These are phyloP conservation scores for Lichenothelia convexa DNA, from an alignment of 495 filamentous ascomycete species.

Conservation along the genomic window DNA sequence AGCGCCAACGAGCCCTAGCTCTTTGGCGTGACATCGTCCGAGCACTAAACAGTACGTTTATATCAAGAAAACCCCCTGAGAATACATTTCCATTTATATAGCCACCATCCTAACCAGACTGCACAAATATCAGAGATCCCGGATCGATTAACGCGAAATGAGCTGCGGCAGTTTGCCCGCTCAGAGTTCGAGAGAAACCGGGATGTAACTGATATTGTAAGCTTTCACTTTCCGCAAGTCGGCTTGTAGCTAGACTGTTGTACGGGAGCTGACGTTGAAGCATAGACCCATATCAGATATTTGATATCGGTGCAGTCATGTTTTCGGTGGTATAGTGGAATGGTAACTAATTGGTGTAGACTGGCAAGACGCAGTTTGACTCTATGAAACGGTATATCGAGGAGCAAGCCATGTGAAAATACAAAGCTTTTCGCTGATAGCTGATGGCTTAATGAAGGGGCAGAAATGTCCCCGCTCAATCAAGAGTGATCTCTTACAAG, in stretches of 20 bases:
- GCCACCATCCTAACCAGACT: no score
- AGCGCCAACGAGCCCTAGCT: constrained; percentile 32
- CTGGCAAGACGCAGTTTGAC: constrained; percentile 43
- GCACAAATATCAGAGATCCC: constrained; percentile 29
- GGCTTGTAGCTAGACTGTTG: constrained; percentile 7
- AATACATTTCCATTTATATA: no score
- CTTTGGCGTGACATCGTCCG: constrained; percentile 42
- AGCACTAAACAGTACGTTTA: constrained; percentile 14
- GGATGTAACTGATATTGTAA: constrained; percentile 49
- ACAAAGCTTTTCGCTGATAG: no score
- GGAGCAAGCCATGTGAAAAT: constrained; percentile 18
- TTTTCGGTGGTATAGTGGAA: not conserved
- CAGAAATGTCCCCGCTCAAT: no score
- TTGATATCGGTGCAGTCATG: constrained; percentile 28
- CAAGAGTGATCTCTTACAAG: no score
- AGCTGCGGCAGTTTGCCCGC: constrained; percentile 54
- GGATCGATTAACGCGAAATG: constrained; percentile 35
- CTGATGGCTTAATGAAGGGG: no score
- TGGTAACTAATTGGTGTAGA: constrained; percentile 6
- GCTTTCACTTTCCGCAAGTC: constrained; percentile 9
- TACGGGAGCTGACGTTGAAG: not conserved
- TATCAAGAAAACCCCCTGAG: no score
- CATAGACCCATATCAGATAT: constrained; percentile 36
- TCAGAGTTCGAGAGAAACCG: constrained; percentile 60
- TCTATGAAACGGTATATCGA: constrained; percentile 38